These are phyloP conservation scores for Nematocida sp. DNA, from an alignment of 371 early-diverging fungal genomes.

Conservation along the genomic window DNA sequence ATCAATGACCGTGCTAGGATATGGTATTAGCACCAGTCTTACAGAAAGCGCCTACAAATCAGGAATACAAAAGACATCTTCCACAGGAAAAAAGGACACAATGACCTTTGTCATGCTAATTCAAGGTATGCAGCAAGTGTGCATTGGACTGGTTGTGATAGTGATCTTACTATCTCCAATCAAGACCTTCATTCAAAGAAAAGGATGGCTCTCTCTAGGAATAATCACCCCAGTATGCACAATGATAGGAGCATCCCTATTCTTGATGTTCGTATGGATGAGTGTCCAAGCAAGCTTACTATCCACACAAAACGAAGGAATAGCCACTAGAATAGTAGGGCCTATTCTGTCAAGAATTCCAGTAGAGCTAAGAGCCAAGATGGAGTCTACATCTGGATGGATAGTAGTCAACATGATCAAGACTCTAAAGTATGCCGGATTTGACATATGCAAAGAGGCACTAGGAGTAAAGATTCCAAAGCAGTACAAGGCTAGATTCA, in stretches of 20 bases:
- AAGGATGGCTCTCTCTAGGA: conserved; percentile 59
- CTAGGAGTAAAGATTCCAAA: conserved; percentile 60
- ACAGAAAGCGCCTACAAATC: conserved; percentile 61
- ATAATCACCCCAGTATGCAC: conserved; percentile 59
- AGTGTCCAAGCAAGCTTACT: not conserved
- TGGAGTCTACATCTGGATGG: conserved; percentile 8
- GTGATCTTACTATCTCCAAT: conserved; percentile 60
- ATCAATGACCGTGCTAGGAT: conserved; percentile 61
- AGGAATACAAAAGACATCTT: conserved; percentile 49
- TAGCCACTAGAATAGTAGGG: not conserved
- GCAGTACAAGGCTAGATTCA: conserved; percentile 54
- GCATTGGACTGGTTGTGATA: conserved; percentile 57
- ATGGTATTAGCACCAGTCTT: conserved; percentile 61
- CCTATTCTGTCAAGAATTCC: not conserved
- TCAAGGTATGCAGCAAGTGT: conserved; percentile 55
- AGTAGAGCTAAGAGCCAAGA: not conserved
- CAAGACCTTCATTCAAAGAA: conserved; percentile 54
- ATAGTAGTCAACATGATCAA: conserved; percentile 48
- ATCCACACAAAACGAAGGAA: not conserved
- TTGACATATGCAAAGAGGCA: conserved; percentile 64
- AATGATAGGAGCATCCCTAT: conserved; percentile 19
- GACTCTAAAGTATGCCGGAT: conserved; percentile 62
- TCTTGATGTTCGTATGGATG: conserved; percentile 13
- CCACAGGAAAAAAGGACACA: conserved; percentile 27
- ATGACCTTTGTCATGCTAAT: conserved; percentile 47